These are phyloP conservation scores for Clathrus columnatus DNA, from an alignment of 768 basidiomycete genomes.

Conservation along the genomic window DNA sequence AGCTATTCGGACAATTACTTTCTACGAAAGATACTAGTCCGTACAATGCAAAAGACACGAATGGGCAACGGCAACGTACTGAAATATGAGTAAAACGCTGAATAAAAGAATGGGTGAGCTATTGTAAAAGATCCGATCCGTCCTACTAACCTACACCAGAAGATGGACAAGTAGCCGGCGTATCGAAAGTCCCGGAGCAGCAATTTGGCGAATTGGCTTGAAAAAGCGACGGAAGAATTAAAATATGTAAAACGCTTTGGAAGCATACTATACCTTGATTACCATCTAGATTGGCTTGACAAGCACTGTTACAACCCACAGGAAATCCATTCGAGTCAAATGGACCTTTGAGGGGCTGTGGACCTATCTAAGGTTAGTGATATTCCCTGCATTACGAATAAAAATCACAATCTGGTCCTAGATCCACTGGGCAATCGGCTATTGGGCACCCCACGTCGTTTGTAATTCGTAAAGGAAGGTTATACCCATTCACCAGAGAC, in stretches of 20 bases:
- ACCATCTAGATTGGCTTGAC: constrained; percentile 33
- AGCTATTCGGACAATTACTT: constrained; percentile 36
- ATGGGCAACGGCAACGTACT: constrained; percentile 1
- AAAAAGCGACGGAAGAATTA: not conserved
- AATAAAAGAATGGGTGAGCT: not conserved
- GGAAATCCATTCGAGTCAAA: constrained; percentile 43
- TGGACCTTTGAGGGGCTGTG: constrained; percentile 42
- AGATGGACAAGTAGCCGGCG: constrained; percentile 46
- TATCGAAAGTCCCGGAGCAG: constrained; percentile 48
- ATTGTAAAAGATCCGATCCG: not conserved
- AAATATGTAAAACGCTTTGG: constrained; percentile 3
- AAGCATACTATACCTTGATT: constrained; percentile 27
- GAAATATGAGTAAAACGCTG: constrained; percentile 11
- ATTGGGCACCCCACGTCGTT: constrained; percentile 47
- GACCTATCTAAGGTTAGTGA: constrained; percentile 28
- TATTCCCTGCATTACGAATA: not conserved
- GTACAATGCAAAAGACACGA: not conserved
- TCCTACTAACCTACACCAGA: constrained; percentile 25
- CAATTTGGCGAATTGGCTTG: constrained; percentile 53
- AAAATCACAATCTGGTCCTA: constrained; percentile 44
- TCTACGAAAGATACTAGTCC: constrained; percentile 19
- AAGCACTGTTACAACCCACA: constrained; percentile 57
- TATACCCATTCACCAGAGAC: constrained; percentile 54
- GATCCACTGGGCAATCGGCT: constrained; percentile 53
- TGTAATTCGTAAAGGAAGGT: constrained; percentile 46